Percentiles rank a stretch among this genome's conserved stretches.
Evolutionary conservation across 2,329 filamentous ascomycete genomes (phyloP).

Genomic region (Venturia asperata): DNA sequence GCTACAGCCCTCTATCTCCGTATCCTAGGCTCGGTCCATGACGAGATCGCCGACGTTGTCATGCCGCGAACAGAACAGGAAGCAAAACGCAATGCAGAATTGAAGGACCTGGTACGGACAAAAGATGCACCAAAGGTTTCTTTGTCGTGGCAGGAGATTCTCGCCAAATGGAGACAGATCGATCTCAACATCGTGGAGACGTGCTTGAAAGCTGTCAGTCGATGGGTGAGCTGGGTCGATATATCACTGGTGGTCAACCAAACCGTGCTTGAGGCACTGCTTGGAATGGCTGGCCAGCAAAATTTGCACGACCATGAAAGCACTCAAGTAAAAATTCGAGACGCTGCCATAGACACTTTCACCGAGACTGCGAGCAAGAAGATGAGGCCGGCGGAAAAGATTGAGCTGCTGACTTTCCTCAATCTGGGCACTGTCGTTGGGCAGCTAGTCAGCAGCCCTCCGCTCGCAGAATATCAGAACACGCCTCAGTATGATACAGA

Average conservation of each 20-base stretch:
- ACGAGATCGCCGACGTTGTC: constrained; percentile 93
- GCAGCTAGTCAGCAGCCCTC: constrained; percentile 76
- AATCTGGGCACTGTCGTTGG: constrained; percentile 79
- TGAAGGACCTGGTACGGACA: constrained; percentile 84
- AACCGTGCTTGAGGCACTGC: constrained; percentile 74
- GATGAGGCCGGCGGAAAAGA: constrained; percentile 91
- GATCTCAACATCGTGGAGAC: constrained; percentile 72
- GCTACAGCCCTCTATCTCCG: constrained; percentile 85
- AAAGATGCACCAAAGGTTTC: constrained; percentile 86
- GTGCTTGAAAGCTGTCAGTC: constrained; percentile 83
- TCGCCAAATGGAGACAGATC: constrained; percentile 64
- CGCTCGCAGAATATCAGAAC: constrained; percentile 68
- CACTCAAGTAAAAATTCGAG: constrained; percentile 50
- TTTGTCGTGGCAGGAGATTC: constrained; percentile 82
- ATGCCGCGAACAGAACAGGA: constrained; percentile 71
- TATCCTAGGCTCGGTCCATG: constrained; percentile 81
- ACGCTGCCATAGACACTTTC: constrained; percentile 88
- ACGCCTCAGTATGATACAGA: constrained; percentile 91
- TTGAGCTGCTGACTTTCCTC: constrained; percentile 85
- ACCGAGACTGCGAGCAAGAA: constrained; percentile 97
- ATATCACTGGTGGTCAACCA: constrained; percentile 90
- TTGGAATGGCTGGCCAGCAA: constrained; percentile 75
- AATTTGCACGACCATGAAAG: constrained; percentile 37
- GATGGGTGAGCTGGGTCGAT: constrained; percentile 99
- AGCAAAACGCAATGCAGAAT: constrained; percentile 73